These are phyloP conservation scores for Warburgia ugandensis DNA, from an alignment of 164 flowering plant species.

Conservation along the genomic window DNA sequence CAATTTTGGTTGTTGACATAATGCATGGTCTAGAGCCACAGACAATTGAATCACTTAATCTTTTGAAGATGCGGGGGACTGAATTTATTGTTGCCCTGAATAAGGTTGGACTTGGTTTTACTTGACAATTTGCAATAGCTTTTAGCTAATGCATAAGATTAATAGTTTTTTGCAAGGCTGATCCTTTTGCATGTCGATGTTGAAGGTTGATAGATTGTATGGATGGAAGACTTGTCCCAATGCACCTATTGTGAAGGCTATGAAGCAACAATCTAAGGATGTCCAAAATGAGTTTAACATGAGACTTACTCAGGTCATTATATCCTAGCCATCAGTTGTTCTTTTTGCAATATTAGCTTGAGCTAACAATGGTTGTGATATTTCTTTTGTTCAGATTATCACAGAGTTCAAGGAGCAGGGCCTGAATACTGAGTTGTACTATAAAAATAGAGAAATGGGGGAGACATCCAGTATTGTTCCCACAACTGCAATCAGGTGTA, in stretches of 20 bases:
- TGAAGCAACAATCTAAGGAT: conserved; percentile 84
- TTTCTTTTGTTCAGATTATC: conserved; percentile 36
- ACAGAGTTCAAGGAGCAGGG: conserved; percentile 91
- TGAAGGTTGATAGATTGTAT: conserved; percentile 89
- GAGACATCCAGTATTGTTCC: conserved; percentile 90
- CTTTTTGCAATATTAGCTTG: neutral
- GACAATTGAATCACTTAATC: conserved; percentile 93
- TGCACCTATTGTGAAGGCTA: conserved; percentile 70
- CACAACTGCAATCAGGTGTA: conserved; percentile 88
- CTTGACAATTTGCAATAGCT: neutral
- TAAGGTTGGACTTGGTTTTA: conserved; percentile 43
- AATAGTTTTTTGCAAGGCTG: neutral
- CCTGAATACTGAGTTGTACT: conserved; percentile 81
- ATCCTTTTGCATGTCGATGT: conserved; percentile 6
- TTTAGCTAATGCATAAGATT: neutral
- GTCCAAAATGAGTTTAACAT: conserved; percentile 69
- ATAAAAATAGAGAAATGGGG: conserved; percentile 88
- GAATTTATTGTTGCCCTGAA: conserved; percentile 93
- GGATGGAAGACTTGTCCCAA: conserved; percentile 80
- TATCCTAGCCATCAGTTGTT: neutral
- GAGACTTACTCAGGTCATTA: conserved; percentile 60
- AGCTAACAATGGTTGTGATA: neutral
- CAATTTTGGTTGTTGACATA: conserved; percentile 93
- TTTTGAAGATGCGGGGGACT: conserved; percentile 89
- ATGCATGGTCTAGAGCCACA: conserved; percentile 99